phyloP scores from a whole-genome alignment of 305 asterid genomes.

The Fraxinus dipetala region DNA sequence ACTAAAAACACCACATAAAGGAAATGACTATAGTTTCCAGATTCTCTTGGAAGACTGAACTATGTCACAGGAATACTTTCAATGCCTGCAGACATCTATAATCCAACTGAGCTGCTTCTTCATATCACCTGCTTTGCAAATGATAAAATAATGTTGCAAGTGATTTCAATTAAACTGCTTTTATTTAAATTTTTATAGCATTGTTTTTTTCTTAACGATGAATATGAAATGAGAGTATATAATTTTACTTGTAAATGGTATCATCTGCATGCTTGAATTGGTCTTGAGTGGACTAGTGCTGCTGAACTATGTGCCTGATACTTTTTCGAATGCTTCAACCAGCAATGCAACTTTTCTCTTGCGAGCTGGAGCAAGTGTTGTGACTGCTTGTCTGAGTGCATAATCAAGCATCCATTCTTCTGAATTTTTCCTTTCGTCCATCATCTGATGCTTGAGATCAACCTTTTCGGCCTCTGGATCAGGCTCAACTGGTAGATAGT shows the following conservation, averaged over 20 bases:
- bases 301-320: conserved; percentile 37
- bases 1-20: not conserved
- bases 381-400: conserved; percentile 71
- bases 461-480: conserved; percentile 73
- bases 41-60: not conserved
- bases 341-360: conserved; percentile 75
- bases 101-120: not conserved
- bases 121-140: not conserved
- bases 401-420: conserved; percentile 94
- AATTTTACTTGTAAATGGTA: conserved; percentile 29
- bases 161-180: not conserved
- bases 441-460: conserved; percentile 70
- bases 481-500: conserved; percentile 56
- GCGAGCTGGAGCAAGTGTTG: conserved; percentile 66
- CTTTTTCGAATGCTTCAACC: conserved; percentile 87
- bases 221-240: not conserved
- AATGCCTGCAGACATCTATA: not conserved
- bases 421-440: conserved; percentile 62
- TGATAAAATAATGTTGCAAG: not conserved
- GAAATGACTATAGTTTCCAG: not conserved
- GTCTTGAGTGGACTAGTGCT: conserved; percentile 35
- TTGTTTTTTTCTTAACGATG: not conserved
- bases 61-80: not conserved
- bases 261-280: conserved; percentile 72
- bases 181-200: too few species aligned